Conservation (phyloP, 2,329 filamentous ascomycete genomes). For the Beauveria varroae region DNA sequence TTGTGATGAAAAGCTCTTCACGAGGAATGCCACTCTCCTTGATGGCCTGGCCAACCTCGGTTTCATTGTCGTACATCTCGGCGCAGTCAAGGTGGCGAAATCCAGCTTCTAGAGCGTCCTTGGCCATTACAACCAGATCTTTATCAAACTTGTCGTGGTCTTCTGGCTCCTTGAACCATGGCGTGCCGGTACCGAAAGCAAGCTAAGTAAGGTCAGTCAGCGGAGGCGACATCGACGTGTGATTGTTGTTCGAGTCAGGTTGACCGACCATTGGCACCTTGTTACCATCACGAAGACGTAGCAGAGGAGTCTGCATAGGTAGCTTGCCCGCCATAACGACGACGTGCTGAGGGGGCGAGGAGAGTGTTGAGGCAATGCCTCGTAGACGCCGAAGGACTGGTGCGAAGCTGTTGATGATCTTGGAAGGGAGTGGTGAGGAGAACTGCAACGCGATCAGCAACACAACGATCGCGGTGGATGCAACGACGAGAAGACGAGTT, state of each 20-base stretch:
- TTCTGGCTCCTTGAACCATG: conserved; percentile 7
- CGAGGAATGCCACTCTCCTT: conserved; percentile 36
- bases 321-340: not conserved
- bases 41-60: conserved; percentile 40
- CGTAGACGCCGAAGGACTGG: not conserved
- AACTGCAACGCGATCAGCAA: not conserved
- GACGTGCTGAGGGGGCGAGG: not conserved
- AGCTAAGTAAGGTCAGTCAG: not conserved
- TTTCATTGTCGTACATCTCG: conserved; percentile 45
- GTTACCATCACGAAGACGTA: conserved; percentile 6
- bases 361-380: not conserved
- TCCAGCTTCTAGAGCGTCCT: conserved; percentile 40
- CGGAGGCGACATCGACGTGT: not conserved
- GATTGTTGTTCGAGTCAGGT: not conserved
- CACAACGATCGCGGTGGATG: not conserved
- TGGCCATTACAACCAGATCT: conserved; percentile 2
- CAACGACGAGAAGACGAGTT: not conserved
- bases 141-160: not conserved
- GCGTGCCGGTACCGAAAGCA: conserved; percentile 7
- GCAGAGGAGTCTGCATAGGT: not conserved
- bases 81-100: conserved; percentile 58
- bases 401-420: not conserved
- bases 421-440: not conserved
- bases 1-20: conserved; percentile 43
- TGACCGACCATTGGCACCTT: not conserved